Evolutionary conservation across 805 yeast genomes (phyloP).

Genomic region (Candida xyloterini): DNA sequence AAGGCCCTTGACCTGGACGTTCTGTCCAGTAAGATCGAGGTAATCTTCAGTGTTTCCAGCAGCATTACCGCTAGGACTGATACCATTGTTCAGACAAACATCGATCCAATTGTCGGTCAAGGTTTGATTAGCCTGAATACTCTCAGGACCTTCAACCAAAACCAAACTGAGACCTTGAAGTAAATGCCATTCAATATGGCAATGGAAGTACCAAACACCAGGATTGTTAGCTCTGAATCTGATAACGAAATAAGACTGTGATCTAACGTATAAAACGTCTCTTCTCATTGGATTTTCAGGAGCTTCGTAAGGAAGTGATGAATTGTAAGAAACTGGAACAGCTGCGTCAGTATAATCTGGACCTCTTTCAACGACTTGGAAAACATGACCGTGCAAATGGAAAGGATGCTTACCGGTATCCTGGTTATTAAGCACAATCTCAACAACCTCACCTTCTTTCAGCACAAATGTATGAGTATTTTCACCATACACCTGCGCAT

Average conservation of each 20-base stretch:
- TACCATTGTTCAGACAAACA: constrained; percentile 57
- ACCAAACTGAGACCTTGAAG: constrained; percentile 86
- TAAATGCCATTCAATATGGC: constrained; percentile 98
- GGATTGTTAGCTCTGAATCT: constrained; percentile 93
- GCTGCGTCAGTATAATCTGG: constrained; percentile 53
- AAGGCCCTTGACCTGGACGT: constrained; percentile 59
- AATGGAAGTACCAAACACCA: constrained; percentile 98
- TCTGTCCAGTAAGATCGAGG: constrained; percentile 71
- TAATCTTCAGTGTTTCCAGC: constrained; percentile 71
- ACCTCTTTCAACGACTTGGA: constrained; percentile 80
- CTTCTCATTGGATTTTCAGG: constrained; percentile 81
- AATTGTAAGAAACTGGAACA: constrained; percentile 56
- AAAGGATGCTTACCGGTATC: constrained; percentile 96
- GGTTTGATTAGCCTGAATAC: constrained; percentile 58
- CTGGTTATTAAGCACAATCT: constrained; percentile 76
- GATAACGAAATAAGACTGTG: constrained; percentile 80
- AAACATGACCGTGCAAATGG: constrained; percentile 93
- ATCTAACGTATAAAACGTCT: constrained; percentile 75
- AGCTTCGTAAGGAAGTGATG: constrained; percentile 45
- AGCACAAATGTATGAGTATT: constrained; percentile 76
- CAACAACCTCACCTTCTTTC: constrained; percentile 63
- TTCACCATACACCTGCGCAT: constrained; percentile 65
- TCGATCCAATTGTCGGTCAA: constrained; percentile 58
- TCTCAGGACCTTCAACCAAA: constrained; percentile 79
- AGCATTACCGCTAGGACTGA: constrained; percentile 73